A percentile compares a stretch with the other conserved stretches of the same genome.
These are phyloP conservation scores for Plasmodium knowlesi DNA, from an alignment of 169 alveolate species.

Conservation along the genomic window DNA sequence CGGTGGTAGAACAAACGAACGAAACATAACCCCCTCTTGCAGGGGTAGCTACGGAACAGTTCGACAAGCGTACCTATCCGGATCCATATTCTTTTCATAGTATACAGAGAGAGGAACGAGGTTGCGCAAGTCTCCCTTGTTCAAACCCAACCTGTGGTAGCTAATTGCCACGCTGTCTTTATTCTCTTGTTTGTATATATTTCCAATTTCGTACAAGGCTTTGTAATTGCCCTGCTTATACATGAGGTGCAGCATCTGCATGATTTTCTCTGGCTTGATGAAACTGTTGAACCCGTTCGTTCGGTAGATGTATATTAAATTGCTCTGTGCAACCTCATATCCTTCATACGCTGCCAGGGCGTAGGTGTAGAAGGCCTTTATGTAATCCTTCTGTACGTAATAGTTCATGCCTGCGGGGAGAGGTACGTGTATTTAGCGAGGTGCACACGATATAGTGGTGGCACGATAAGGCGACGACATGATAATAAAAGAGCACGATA, in stretches of 20 bases:
- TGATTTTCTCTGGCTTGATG: slow-evolving; percentile 31
- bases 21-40: not conserved
- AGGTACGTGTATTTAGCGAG: too few species aligned
- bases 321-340: slow-evolving; percentile 79
- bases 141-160: slow-evolving; percentile 38
- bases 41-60: not conserved
- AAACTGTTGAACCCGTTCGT: slow-evolving; percentile 9
- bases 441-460: not conserved
- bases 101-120: slow-evolving; percentile 27
- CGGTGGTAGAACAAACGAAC: not conserved
- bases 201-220: slow-evolving; percentile 65
- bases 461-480: too few species aligned
- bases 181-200: slow-evolving; percentile 40
- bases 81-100: slow-evolving; percentile 28
- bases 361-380: slow-evolving; percentile 75
- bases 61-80: slow-evolving; percentile 14
- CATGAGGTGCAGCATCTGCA: slow-evolving; percentile 44
- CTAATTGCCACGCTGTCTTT: slow-evolving; percentile 32
- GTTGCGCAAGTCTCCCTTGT: slow-evolving; percentile 53
- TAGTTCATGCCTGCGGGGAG: slow-evolving; percentile 29
- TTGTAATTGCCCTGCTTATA: slow-evolving; percentile 68
- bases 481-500: not conserved
- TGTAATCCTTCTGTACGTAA: slow-evolving; percentile 71
- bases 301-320: slow-evolving; percentile 66
- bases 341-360: slow-evolving; percentile 82